Evolutionary conservation across 768 basidiomycete species (phyloP).

Genomic region (Dacryopinax spathularia): DNA sequence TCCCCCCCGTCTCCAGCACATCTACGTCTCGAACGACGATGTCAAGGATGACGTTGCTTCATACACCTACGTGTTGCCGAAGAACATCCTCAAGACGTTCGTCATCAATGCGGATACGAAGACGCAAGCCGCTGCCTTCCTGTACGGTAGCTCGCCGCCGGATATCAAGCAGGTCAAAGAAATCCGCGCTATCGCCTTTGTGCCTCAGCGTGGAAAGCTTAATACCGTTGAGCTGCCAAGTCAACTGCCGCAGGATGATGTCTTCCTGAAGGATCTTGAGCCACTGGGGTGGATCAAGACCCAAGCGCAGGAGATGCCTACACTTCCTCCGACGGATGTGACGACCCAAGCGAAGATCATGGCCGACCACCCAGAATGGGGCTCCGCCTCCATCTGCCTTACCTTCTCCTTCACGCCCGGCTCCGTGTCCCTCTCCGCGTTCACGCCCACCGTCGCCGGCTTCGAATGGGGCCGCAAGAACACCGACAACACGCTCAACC

Average conservation of each 20-base stretch:
- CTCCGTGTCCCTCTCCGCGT: slow-evolving; percentile 87
- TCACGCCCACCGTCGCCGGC: slow-evolving; percentile 76
- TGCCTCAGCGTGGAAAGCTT: slow-evolving; percentile 94
- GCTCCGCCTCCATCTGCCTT: slow-evolving; percentile 83
- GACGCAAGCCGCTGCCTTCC: slow-evolving; percentile 85
- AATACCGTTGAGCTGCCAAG: slow-evolving; percentile 83
- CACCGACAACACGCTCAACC: slow-evolving; percentile 67
- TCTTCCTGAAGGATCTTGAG: slow-evolving; percentile 87
- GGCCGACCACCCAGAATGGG: slow-evolving; percentile 92
- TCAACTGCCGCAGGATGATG: slow-evolving; percentile 86
- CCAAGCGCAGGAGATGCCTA: slow-evolving; percentile 80
- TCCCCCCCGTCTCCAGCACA: slow-evolving; percentile 89
- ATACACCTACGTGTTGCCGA: slow-evolving; percentile 90
- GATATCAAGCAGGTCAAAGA: slow-evolving; percentile 99
- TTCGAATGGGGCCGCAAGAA: slow-evolving; percentile 99
- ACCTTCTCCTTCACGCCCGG: slow-evolving; percentile 96
- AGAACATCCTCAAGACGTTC: slow-evolving; percentile 91
- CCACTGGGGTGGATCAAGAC: slow-evolving; percentile 96
- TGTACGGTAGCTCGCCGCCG: slow-evolving; percentile 84
- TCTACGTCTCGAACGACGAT: slow-evolving; percentile 98
- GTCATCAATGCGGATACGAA: slow-evolving; percentile 86
- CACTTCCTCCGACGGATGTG: slow-evolving; percentile 85
- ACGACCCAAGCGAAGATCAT: slow-evolving; percentile 92
- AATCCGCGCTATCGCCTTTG: slow-evolving; percentile 81
- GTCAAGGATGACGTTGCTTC: slow-evolving; percentile 95